phyloP scores from a whole-genome alignment of 441 rosid genomes.

The Metrosideros polymorpha region DNA sequence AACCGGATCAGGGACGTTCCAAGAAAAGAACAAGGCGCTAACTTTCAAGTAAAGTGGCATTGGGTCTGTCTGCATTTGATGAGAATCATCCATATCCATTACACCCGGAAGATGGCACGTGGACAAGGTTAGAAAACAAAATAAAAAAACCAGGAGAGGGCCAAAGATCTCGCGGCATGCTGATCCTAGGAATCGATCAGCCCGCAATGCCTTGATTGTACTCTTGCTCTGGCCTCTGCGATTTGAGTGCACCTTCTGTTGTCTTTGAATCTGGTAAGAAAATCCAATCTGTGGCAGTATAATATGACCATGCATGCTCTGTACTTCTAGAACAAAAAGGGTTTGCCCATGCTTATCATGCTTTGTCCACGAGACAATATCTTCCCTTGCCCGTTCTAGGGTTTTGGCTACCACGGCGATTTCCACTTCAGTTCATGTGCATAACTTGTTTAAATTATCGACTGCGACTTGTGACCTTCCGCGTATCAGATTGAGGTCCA shows the following conservation, averaged over 20 bases:
- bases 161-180: not conserved
- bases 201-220: not conserved
- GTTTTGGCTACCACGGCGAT: not conserved
- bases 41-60: not conserved
- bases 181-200: not conserved
- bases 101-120: not conserved
- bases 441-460: not conserved
- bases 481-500: too few relatives aligned
- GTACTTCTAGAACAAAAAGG: not conserved
- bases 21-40: not conserved
- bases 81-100: not conserved
- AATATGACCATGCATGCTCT: not conserved
- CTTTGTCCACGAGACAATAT: not conserved
- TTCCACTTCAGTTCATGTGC: not conserved
- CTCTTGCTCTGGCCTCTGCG: not conserved
- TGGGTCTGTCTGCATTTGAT: not conserved
- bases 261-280: not conserved
- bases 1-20: not conserved
- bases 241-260: not conserved
- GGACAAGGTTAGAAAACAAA: not conserved
- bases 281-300: not conserved
- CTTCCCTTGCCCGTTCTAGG: not conserved
- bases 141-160: not conserved
- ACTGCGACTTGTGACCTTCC: not conserved
- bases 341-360: not conserved